Evolutionary conservation across 2,329 filamentous ascomycete genomes (phyloP).

Genomic region (Fusarium haematococcum): DNA sequence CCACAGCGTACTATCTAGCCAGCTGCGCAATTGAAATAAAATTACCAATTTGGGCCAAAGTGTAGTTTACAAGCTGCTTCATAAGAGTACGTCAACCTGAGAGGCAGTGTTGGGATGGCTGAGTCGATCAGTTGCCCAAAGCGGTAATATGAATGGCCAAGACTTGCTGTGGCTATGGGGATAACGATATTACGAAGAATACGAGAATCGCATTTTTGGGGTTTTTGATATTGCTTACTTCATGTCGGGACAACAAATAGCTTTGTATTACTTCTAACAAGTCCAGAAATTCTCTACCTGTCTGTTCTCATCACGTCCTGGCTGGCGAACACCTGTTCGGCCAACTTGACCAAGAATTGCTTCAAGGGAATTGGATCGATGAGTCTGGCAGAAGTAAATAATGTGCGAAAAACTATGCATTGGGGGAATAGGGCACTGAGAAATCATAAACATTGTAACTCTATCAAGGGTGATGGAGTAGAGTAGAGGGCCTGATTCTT

Average conservation of each 20-base stretch:
- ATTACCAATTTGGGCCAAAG: neutral
- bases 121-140: neutral
- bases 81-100: neutral
- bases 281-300: neutral
- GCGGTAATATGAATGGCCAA: neutral
- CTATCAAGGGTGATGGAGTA: neutral
- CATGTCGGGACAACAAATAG: neutral
- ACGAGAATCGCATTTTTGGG: neutral
- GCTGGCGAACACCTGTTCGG: neutral
- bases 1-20: neutral
- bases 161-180: neutral
- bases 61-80: neutral
- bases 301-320: neutral
- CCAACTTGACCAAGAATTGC: neutral
- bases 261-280: neutral
- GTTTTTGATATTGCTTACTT: neutral
- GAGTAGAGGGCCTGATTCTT: neutral
- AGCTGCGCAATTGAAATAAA: neutral
- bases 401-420: neutral
- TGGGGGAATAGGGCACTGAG: neutral
- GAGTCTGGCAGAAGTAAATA: neutral
- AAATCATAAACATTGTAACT: neutral
- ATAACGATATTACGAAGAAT: neutral
- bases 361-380: neutral
- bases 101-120: neutral